A percentile compares a stretch with the other conserved stretches of the same genome.
Evolutionary conservation across 2,329 filamentous ascomycete species (phyloP).

Genomic region (Fonsecaea pugnacius): DNA sequence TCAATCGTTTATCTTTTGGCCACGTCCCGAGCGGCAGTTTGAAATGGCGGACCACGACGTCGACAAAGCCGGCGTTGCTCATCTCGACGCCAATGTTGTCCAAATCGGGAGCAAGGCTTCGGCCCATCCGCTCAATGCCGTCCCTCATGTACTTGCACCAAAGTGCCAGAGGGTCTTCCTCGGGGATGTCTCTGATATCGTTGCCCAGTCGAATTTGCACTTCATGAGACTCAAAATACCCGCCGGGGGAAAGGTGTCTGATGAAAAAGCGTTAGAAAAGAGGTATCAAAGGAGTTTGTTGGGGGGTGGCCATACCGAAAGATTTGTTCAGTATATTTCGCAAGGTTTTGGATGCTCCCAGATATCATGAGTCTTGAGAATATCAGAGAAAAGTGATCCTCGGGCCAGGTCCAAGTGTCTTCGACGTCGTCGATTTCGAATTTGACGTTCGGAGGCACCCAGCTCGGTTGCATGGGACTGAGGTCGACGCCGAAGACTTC

Average conservation of each 20-base stretch:
- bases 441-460: constrained; percentile 59
- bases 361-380: constrained; percentile 60
- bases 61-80: constrained; percentile 38
- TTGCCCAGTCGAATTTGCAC: background rate
- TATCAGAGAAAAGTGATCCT: constrained; percentile 63
- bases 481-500: constrained; percentile 34
- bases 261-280: too few species aligned
- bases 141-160: constrained; percentile 1
- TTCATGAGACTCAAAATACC: constrained; percentile 48
- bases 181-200: background rate
- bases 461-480: constrained; percentile 29
- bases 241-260: constrained; percentile 43
- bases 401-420: constrained; percentile 58
- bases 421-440: constrained; percentile 64
- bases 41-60: constrained; percentile 30
- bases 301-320: constrained; percentile 21
- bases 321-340: constrained; percentile 27
- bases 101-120: background rate
- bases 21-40: constrained; percentile 39
- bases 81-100: constrained; percentile 32
- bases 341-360: constrained; percentile 62
- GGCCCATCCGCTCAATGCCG: background rate
- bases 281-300: too few species aligned
- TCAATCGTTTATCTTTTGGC: constrained; percentile 37
- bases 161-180: too few species aligned